A percentile compares a stretch with the other conserved stretches of the same genome.
phyloP scores from a whole-genome alignment of 306 rosid species.

The Casuarina glauca region DNA sequence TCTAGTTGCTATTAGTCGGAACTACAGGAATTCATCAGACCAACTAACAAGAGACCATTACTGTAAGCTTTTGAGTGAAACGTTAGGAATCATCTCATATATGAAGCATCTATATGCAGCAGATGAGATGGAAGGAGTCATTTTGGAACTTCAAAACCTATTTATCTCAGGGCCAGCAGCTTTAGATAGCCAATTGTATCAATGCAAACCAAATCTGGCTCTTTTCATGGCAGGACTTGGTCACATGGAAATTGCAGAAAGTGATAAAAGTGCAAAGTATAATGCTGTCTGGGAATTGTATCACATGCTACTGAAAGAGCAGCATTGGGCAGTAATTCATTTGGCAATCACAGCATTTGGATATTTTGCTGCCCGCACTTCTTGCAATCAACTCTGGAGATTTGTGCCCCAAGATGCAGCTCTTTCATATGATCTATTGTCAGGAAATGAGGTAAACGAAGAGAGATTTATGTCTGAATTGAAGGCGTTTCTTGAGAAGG shows the following conservation, averaged over 20 bases:
- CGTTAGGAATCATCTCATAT: slow-evolving; percentile 57
- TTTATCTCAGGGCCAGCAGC: slow-evolving; percentile 63
- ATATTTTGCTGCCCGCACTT: slow-evolving; percentile 62
- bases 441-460: slow-evolving; percentile 53
- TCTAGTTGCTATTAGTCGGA: slow-evolving; percentile 47
- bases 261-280: slow-evolving; percentile 53
- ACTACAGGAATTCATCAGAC: slow-evolving; percentile 52
- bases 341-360: slow-evolving; percentile 77
- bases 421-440: slow-evolving; percentile 65
- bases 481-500: slow-evolving; percentile 66
- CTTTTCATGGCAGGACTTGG: slow-evolving; percentile 68
- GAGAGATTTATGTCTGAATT: slow-evolving; percentile 67
- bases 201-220: slow-evolving; percentile 85
- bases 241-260: slow-evolving; percentile 59
- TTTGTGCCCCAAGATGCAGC: slow-evolving; percentile 78
- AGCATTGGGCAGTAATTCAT: slow-evolving; percentile 82
- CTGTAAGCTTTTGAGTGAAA: slow-evolving; percentile 69
- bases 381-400: slow-evolving; percentile 72
- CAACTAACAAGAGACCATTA: slow-evolving; percentile 48
- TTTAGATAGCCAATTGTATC: slow-evolving; percentile 39
- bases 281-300: slow-evolving; percentile 59
- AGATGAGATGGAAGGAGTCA: slow-evolving; percentile 62
- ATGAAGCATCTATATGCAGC: slow-evolving; percentile 53
- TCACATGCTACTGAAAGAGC: slow-evolving; percentile 76
- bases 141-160: slow-evolving; percentile 59